Base-by-base conservation (phyloP, 176 grass and related monocot genomes). In the Canna indica region DNA sequence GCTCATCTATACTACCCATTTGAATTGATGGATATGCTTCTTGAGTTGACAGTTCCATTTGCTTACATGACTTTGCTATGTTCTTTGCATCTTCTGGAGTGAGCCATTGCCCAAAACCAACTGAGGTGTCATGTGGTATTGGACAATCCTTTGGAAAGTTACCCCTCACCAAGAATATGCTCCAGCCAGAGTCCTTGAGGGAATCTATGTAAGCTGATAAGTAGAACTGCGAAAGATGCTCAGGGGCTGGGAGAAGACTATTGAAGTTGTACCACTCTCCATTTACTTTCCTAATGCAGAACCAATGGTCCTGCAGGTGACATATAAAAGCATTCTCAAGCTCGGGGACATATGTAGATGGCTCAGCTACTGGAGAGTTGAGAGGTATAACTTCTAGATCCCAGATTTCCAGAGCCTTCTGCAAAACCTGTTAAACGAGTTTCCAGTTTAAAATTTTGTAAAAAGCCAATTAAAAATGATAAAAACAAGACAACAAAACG, bases 191-290 rank as follows among this genome's bases (percentile, higher is more conserved):
- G 22, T 86, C 89, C 86, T 92, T 97, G 64, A 97, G 94, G 33
- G 86, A 83, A 69, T 92, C 89, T 4, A 90, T 68, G 69, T 75
- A 97, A 73, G 94, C 94, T 32, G 84, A 92, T 70, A 97, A 86
- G 46, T 97, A 97, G 77, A 97, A 97, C 80, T 90, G 91, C 0
- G 94, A 97, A 18, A 97, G 77, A 36, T 97, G 84, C 88, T 92
- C 89, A 0, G 94, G 94, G 47, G 94, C 89, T 60, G 89, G 94
- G 74, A 92, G 91, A 44, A 97, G 88, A 56, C 94, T 92, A n/a
- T 97, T 97, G 56, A 97, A 97, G 64, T 97, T 92, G 76, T 90
- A 97, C 89, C 94, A 97, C 64, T 97, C 94, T 18, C 65, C 83
- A 50, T 90, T 97, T 64, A 92, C 94, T 66, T 97, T 92, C 67